Conservation (phyloP, 2,329 filamentous ascomycete genomes). For the Penicillium crustosum region DNA sequence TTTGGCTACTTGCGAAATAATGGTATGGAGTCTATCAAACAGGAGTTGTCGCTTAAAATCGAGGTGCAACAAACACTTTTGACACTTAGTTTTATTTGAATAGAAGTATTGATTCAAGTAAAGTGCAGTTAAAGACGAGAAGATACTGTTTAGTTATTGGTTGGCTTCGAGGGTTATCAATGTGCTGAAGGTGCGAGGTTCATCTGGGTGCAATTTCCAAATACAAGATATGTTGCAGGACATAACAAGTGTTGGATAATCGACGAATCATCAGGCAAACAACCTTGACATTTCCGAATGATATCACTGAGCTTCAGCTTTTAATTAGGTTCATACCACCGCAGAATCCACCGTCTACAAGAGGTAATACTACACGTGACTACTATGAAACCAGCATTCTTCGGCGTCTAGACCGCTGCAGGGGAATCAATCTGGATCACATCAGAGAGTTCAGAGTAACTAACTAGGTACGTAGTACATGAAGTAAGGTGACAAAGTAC, state of each 20-base stretch:
- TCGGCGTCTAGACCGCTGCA: constrained; percentile 4
- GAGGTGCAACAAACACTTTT: background rate
- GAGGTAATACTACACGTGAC: constrained; percentile 2
- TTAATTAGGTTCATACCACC: background rate
- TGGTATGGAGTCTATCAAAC: too few relatives aligned
- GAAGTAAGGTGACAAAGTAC: constrained; percentile 11
- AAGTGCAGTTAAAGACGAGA: background rate
- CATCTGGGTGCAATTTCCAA: background rate
- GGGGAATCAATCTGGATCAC: constrained; percentile 2
- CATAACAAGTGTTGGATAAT: too few relatives aligned
- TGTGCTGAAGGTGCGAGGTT: background rate
- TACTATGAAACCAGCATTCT: background rate
- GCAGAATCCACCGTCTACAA: background rate
- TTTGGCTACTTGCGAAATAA: background rate
- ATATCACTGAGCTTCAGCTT: background rate
- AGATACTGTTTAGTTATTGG: background rate
- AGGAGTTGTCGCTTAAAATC: background rate
- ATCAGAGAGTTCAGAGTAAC: background rate
- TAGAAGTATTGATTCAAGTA: background rate
- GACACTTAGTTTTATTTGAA: background rate
- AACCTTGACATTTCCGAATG: background rate
- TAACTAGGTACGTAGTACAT: background rate
- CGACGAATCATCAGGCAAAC: background rate
- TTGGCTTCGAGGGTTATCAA: background rate
- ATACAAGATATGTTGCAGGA: background rate